Conservation (phyloP, 2,329 filamentous ascomycete genomes). For the Triangularia verruculosa region DNA sequence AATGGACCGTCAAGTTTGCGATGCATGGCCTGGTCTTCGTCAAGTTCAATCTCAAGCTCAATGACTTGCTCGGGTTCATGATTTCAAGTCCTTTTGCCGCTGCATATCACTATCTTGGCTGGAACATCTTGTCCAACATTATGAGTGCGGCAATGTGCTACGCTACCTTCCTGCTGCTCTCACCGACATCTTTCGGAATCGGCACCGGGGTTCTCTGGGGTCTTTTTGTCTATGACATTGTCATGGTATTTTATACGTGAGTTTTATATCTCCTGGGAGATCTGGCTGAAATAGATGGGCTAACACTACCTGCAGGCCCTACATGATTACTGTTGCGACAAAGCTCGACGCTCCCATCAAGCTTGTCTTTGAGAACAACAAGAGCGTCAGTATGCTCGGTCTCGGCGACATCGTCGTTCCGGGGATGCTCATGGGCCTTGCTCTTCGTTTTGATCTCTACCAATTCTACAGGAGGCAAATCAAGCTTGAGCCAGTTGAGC, state of each 20-base stretch:
- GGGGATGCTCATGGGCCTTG: slow-evolving; percentile 83
- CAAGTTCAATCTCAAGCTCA: slow-evolving; percentile 52
- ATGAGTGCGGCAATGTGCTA: slow-evolving; percentile 88
- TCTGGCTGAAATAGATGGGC: background rate
- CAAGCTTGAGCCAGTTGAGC: slow-evolving; percentile 42
- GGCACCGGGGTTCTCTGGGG: slow-evolving; percentile 73
- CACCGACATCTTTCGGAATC: slow-evolving; percentile 81
- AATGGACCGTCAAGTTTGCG: slow-evolving; percentile 50
- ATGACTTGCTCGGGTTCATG: slow-evolving; percentile 55
- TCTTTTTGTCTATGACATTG: slow-evolving; percentile 92
- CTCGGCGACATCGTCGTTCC: slow-evolving; percentile 93
- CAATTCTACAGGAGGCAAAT: slow-evolving; percentile 72
- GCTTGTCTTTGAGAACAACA: slow-evolving; percentile 68
- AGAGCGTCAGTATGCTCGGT: slow-evolving; percentile 77
- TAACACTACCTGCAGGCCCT: slow-evolving; percentile 50
- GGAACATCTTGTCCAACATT: slow-evolving; percentile 69
- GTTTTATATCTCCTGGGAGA: slow-evolving; percentile 30
- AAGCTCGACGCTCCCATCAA: slow-evolving; percentile 91
- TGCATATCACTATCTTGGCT: slow-evolving; percentile 64
- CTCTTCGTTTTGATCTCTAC: slow-evolving; percentile 88
- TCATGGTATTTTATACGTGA: slow-evolving; percentile 83
- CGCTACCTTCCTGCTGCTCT: slow-evolving; percentile 75
- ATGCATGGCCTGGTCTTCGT: slow-evolving; percentile 51
- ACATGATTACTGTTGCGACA: slow-evolving; percentile 85
- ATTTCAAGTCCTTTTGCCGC: slow-evolving; percentile 54